phyloP scores from a whole-genome alignment of 352 stramenopile genomes.

The Pythium volutum region DNA sequence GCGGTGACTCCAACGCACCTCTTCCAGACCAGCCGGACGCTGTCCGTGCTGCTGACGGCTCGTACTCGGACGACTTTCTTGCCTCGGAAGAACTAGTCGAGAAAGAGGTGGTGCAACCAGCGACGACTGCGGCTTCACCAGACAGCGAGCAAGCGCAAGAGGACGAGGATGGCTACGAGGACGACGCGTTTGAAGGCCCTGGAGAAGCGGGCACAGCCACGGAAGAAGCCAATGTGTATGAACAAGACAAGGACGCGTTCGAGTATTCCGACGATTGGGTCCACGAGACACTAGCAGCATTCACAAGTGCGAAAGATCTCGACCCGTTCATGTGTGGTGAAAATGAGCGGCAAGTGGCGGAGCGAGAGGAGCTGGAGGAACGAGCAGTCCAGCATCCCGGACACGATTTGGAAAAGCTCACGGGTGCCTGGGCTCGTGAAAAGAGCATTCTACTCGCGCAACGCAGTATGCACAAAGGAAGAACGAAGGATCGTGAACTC shows the following conservation, averaged over 20 bases:
- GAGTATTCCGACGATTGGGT: conserved; percentile 13
- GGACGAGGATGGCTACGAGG: conserved; percentile 5
- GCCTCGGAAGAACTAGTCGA: background rate
- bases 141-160: background rate
- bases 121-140: background rate
- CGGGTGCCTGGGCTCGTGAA: background rate
- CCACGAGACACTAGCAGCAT: background rate
- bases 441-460: background rate
- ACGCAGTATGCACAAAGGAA: no score
- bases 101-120: background rate
- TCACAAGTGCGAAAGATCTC: background rate
- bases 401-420: background rate
- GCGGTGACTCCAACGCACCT: background rate
- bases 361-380: background rate
- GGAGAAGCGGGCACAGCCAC: background rate
- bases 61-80: conserved; percentile 6
- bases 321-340: background rate
- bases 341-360: background rate
- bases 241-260: background rate
- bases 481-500: background rate
- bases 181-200: conserved; percentile 19
- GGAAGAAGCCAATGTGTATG: background rate
- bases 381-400: background rate
- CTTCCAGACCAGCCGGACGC: background rate
- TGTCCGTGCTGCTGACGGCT: background rate